Percentiles rank a stretch among this genome's conserved stretches.
phyloP scores from a whole-genome alignment of 805 yeast species.

The Pichia manshurica region DNA sequence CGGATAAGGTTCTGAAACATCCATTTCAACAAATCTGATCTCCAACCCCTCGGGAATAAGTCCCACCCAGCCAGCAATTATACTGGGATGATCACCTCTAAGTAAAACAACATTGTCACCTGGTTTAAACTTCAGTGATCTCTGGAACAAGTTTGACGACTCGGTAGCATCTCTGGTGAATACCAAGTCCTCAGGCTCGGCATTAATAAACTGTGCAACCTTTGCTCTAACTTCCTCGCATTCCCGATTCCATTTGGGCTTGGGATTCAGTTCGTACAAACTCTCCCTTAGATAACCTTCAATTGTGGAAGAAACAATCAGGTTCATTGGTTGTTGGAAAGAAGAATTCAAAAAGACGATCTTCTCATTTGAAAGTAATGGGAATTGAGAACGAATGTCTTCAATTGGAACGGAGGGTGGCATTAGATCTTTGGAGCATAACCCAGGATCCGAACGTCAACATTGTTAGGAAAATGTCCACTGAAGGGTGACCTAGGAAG shows the following conservation, averaged over 20 bases:
- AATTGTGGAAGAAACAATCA: too few relatives aligned
- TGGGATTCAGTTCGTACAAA: neutral
- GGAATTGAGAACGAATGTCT: too few relatives aligned
- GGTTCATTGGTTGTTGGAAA: too few relatives aligned
- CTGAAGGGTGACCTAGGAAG: too few relatives aligned
- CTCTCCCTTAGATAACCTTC: too few relatives aligned
- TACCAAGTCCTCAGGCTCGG: constrained; percentile 3
- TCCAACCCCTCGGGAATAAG: constrained; percentile 2
- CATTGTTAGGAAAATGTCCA: too few relatives aligned
- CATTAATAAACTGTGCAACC: constrained; percentile 2
- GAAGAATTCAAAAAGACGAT: too few relatives aligned
- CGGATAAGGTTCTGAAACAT: neutral
- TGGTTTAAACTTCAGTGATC: constrained; percentile 1
- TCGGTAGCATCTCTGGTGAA: constrained; percentile 12
- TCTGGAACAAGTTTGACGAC: constrained; percentile 9
- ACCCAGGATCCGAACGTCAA: too few relatives aligned
- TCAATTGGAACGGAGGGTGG: too few relatives aligned
- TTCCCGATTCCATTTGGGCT: constrained; percentile 2
- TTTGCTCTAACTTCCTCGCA: neutral
- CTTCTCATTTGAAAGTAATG: too few relatives aligned
- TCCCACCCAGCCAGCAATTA: constrained; percentile 5
- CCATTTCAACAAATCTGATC: constrained; percentile 1
- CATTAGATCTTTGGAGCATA: too few relatives aligned
- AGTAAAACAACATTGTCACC: constrained; percentile 10
- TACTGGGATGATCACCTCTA: constrained; percentile 1